Conservation (phyloP, 192 early-diverging fungal species). For the Linnemannia zychae region DNA sequence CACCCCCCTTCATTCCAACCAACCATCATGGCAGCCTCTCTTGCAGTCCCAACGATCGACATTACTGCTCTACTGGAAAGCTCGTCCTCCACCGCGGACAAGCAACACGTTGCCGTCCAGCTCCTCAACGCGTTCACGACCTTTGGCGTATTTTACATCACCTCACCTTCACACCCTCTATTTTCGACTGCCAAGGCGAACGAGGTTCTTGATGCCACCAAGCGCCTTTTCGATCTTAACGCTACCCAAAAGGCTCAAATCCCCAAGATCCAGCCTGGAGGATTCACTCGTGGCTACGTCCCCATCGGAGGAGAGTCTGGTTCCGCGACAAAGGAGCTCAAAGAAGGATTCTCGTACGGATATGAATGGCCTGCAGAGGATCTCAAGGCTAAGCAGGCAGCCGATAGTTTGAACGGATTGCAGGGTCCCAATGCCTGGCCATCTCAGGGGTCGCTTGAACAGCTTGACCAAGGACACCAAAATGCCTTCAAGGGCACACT, state of each 20-base stretch:
- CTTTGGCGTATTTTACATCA: constrained; percentile 59
- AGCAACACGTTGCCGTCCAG: constrained; percentile 29
- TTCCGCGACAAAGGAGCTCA: constrained; percentile 66
- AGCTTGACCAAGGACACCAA: constrained; percentile 25
- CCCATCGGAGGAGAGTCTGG: constrained; percentile 65
- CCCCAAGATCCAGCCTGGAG: constrained; percentile 57
- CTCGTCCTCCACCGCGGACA: neutral
- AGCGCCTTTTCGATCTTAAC: constrained; percentile 54
- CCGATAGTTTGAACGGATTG: constrained; percentile 56
- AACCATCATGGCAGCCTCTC: constrained; percentile 16
- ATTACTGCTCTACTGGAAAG: constrained; percentile 33
- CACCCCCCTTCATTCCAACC: neutral
- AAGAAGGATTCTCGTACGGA: constrained; percentile 73
- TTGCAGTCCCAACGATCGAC: constrained; percentile 42
- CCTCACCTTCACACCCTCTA: constrained; percentile 44
- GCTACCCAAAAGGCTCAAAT: constrained; percentile 40
- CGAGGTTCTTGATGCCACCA: constrained; percentile 38
- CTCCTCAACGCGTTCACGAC: constrained; percentile 42
- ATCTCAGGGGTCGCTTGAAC: constrained; percentile 22
- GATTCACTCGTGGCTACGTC: constrained; percentile 63
- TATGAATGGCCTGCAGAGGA: constrained; percentile 51
- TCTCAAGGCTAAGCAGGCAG: constrained; percentile 11
- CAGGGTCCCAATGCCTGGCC: constrained; percentile 69
- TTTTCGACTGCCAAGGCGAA: constrained; percentile 18
- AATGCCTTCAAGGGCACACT: constrained; percentile 30